These are phyloP conservation scores for Leptosphaerulina australis DNA, from an alignment of 2,329 filamentous ascomycete species.

Conservation along the genomic window DNA sequence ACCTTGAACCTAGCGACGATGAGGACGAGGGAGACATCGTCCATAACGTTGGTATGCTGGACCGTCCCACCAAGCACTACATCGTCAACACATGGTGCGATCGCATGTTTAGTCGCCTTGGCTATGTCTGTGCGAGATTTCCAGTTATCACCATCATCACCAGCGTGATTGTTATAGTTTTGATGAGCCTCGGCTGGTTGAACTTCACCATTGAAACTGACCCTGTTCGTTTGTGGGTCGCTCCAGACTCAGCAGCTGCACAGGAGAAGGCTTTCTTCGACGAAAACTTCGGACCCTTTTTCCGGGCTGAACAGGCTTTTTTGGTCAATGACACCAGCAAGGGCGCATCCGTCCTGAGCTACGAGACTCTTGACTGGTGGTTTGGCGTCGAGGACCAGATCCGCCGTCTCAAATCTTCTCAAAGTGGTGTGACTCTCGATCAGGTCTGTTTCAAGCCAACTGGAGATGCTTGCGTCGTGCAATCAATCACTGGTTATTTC, in stretches of 20 bases:
- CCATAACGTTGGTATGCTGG: conserved; percentile 75
- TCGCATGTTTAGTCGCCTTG: conserved; percentile 77
- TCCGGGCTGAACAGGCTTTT: conserved; percentile 90
- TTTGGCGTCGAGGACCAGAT: conserved; percentile 84
- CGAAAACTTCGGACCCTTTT: conserved; percentile 90
- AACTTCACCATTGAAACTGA: conserved; percentile 88
- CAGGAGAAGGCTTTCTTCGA: conserved; percentile 96
- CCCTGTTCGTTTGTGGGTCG: conserved; percentile 94
- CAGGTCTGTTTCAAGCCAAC: conserved; percentile 96
- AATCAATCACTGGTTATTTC: conserved; percentile 92
- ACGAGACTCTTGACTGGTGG: conserved; percentile 93
- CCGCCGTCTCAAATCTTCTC: conserved; percentile 70
- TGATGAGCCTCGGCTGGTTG: conserved; percentile 87
- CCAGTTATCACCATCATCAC: conserved; percentile 80
- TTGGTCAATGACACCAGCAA: conserved; percentile 82
- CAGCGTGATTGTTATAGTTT: conserved; percentile 74
- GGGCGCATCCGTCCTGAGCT: conserved; percentile 77
- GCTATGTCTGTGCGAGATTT: conserved; percentile 79
- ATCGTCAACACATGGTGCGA: conserved; percentile 84
- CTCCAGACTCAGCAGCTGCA: conserved; percentile 86
- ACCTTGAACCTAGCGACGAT: conserved; percentile 82
- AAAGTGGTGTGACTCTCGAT: conserved; percentile 71
- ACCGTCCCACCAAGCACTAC: conserved; percentile 80
- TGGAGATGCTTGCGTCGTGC: conserved; percentile 85
- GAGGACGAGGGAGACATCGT: conserved; percentile 91